Percentiles rank a stretch among this genome's conserved stretches.
Conservation (phyloP, 2,329 filamentous ascomycete species). For the Phialemonium atrogriseum region DNA sequence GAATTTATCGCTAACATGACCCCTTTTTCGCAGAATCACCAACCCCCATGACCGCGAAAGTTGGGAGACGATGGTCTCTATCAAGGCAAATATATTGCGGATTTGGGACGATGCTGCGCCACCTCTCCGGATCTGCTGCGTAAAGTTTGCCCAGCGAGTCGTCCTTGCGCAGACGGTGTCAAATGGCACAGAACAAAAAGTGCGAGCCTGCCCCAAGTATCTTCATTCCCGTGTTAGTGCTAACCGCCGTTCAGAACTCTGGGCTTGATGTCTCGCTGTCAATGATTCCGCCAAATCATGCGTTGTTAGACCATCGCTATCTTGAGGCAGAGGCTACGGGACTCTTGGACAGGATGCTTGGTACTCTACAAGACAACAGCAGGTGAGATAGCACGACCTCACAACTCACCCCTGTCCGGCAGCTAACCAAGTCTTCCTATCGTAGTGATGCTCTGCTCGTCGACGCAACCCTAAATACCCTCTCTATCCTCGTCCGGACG, state of each 20-base stretch:
- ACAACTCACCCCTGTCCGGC: too few species aligned
- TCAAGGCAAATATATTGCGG: slow-evolving; percentile 81
- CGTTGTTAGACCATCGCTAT: slow-evolving; percentile 67
- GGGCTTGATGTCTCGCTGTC: slow-evolving; percentile 80
- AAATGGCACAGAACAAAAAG: slow-evolving; percentile 70
- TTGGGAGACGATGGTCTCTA: slow-evolving; percentile 81
- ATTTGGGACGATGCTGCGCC: slow-evolving; percentile 76
- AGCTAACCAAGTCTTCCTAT: slow-evolving; percentile 9
- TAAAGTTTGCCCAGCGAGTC: slow-evolving; percentile 94
- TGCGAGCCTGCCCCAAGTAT: slow-evolving; percentile 34
- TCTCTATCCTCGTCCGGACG: slow-evolving; percentile 74
- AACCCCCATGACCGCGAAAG: slow-evolving; percentile 72
- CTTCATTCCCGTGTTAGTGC: not conserved
- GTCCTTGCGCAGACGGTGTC: slow-evolving; percentile 89
- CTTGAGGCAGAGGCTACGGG: slow-evolving; percentile 91
- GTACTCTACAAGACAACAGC: slow-evolving; percentile 76
- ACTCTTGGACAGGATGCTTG: slow-evolving; percentile 79
- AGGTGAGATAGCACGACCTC: slow-evolving; percentile 47
- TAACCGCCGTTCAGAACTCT: slow-evolving; percentile 50
- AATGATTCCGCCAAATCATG: slow-evolving; percentile 76
- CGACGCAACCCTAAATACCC: slow-evolving; percentile 83
- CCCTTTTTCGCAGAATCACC: slow-evolving; percentile 56
- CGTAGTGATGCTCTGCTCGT: slow-evolving; percentile 76
- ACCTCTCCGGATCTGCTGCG: slow-evolving; percentile 82
- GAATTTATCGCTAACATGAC: slow-evolving; percentile 10